These are phyloP conservation scores for Arthroderma uncinatum DNA, from an alignment of 2,329 filamentous ascomycete genomes.

Conservation along the genomic window DNA sequence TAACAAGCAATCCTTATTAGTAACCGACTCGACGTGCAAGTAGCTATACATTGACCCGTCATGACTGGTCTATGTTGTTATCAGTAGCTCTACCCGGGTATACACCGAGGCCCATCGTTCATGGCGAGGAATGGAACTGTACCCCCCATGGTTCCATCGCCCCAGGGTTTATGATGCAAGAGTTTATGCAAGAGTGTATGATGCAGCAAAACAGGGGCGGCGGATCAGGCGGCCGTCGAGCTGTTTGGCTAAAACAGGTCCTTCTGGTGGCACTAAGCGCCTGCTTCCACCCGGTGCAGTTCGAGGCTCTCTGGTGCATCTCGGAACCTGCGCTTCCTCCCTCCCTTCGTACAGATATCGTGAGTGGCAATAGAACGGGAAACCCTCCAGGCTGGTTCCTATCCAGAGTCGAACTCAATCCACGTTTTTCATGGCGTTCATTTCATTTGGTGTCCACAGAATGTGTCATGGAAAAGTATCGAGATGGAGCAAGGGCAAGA, in stretches of 20 bases:
- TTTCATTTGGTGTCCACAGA: constrained; percentile 1
- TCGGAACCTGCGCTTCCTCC: background rate
- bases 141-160: background rate
- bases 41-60: background rate
- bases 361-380: background rate
- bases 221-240: background rate
- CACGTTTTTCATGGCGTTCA: background rate
- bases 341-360: background rate
- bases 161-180: too few relatives aligned
- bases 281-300: background rate
- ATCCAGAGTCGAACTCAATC: constrained; percentile 2
- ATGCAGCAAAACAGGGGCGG: background rate
- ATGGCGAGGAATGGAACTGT: background rate
- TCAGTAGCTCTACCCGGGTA: background rate
- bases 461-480: background rate
- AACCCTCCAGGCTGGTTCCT: background rate
- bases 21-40: background rate
- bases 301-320: background rate
- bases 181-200: background rate
- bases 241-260: background rate
- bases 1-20: too few relatives aligned
- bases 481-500: background rate
- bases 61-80: background rate
- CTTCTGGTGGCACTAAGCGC: background rate
- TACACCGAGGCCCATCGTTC: background rate